phyloP scores from a whole-genome alignment of 2,329 filamentous ascomycete genomes.

The Colletotrichum limetticola region DNA sequence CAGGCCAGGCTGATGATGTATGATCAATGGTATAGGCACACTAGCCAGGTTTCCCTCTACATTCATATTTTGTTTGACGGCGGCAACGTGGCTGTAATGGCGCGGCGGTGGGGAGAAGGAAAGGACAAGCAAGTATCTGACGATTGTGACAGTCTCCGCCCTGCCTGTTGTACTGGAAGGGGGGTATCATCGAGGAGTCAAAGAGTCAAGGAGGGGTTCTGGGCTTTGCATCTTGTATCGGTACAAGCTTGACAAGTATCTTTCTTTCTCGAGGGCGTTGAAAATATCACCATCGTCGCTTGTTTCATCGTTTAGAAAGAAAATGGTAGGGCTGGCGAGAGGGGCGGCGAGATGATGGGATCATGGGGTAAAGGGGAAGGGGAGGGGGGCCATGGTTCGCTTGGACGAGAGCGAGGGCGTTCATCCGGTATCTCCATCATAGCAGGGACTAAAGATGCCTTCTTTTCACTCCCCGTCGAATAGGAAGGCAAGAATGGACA shows the following conservation, averaged over 20 bases:
- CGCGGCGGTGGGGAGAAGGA: background rate
- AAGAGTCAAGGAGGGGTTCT: too few species aligned
- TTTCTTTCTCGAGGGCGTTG: background rate
- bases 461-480: background rate
- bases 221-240: slow-evolving; percentile 6
- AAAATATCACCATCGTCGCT: background rate
- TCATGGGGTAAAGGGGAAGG: too few species aligned
- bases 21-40: background rate
- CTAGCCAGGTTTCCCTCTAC: background rate
- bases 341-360: background rate
- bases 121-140: too few species aligned
- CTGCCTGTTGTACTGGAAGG: too few species aligned
- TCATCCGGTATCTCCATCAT: background rate
- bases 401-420: background rate
- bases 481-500: background rate
- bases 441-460: background rate
- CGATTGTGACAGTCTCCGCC: background rate
- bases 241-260: slow-evolving; percentile 29
- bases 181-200: background rate
- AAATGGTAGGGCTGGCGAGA: background rate
- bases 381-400: too few species aligned
- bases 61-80: background rate
- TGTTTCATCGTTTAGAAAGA: background rate
- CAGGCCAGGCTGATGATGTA: background rate
- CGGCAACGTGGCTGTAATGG: background rate